A percentile compares a stretch with the other conserved stretches of the same genome.
Evolutionary conservation across 2,329 filamentous ascomycete genomes (phyloP).

Genomic region (Ophiocordyceps robertsii): DNA sequence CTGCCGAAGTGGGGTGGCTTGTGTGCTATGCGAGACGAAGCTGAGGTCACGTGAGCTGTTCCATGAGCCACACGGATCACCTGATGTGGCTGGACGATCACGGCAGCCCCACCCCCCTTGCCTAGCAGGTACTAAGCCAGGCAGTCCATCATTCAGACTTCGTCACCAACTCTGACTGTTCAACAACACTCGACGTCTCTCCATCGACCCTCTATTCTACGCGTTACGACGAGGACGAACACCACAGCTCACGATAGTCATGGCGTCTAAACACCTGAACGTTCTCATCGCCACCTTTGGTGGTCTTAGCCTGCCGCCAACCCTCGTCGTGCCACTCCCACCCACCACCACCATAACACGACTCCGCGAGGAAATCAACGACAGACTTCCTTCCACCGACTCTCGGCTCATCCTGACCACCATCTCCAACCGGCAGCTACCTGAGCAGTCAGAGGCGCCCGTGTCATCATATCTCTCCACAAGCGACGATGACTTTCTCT

Average conservation of each 20-base stretch:
- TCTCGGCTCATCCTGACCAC: slow-evolving; percentile 68
- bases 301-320: slow-evolving; percentile 71
- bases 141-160: too few species aligned
- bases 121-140: too few species aligned
- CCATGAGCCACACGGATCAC: too few species aligned
- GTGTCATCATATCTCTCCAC: slow-evolving; percentile 49
- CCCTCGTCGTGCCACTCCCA: slow-evolving; percentile 62
- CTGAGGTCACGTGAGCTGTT: slow-evolving; percentile 16
- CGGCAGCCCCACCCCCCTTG: too few species aligned
- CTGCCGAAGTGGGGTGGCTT: slow-evolving; percentile 21
- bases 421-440: slow-evolving; percentile 59
- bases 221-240: neutral
- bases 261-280: slow-evolving; percentile 53
- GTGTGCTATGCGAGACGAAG: slow-evolving; percentile 7
- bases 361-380: slow-evolving; percentile 49
- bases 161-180: too few species aligned
- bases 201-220: too few species aligned
- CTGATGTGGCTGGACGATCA: too few species aligned
- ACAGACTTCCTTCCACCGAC: slow-evolving; percentile 42
- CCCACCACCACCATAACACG: slow-evolving; percentile 51
- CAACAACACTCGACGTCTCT: too few species aligned
- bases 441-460: slow-evolving; percentile 34
- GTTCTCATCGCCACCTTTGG: slow-evolving; percentile 75
- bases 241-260: neutral
- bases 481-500: slow-evolving; percentile 54